A percentile compares a stretch with the other conserved stretches of the same genome.
Evolutionary conservation across 2,329 filamentous ascomycete genomes (phyloP).

Genomic region (Ceratocystiopsis sp.): DNA sequence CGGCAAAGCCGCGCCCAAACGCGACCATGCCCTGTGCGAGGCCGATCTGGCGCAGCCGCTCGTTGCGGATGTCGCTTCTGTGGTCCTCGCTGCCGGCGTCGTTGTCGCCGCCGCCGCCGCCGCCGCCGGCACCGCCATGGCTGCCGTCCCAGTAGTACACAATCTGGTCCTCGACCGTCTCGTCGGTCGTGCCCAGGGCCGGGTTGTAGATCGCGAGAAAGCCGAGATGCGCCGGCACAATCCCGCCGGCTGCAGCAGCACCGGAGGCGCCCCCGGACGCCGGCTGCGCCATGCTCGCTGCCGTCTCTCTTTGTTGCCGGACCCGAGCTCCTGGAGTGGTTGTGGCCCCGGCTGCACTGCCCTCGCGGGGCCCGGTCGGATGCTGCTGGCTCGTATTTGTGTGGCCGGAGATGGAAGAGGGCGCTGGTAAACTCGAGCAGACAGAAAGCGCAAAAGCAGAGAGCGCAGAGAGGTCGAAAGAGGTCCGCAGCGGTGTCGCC

Average conservation of each 20-base stretch:
- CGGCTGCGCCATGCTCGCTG: neutral
- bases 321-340: too few species aligned
- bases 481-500: too few species aligned
- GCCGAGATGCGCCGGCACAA: slow-evolving; percentile 67
- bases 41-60: slow-evolving; percentile 80
- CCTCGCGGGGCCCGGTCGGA: too few species aligned
- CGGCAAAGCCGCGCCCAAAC: slow-evolving; percentile 78
- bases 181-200: slow-evolving; percentile 35
- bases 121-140: neutral
- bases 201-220: slow-evolving; percentile 96
- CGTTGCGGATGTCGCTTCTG: slow-evolving; percentile 55
- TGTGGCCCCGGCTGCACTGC: too few species aligned
- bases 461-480: too few species aligned
- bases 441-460: too few species aligned
- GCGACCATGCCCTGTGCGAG: slow-evolving; percentile 92
- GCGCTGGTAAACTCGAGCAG: too few species aligned
- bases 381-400: too few species aligned
- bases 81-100: too few species aligned
- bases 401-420: too few species aligned
- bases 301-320: too few species aligned
- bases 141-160: slow-evolving; percentile 45
- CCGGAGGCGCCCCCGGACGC: neutral
- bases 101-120: neutral
- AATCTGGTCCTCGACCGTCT: slow-evolving; percentile 64
- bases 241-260: slow-evolving; percentile 7